Conservation (phyloP, 2,329 filamentous ascomycete genomes). For the Aspergillus awamori region DNA sequence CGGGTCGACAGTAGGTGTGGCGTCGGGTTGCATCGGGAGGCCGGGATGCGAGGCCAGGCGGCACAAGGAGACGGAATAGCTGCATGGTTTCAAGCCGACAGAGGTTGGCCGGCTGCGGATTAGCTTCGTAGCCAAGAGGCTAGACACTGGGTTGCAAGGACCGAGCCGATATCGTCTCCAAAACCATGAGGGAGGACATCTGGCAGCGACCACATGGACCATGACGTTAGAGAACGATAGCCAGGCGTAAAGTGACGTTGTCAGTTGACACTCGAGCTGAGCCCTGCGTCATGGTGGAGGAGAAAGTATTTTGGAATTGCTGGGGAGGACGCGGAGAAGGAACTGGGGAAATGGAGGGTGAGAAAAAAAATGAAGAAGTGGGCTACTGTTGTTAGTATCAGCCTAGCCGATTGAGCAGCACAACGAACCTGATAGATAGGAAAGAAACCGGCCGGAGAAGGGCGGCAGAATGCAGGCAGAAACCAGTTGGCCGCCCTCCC, state of each 20-base stretch:
- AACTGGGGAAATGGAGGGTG: background rate
- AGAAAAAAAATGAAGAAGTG: background rate
- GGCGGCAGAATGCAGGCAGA: too few relatives aligned
- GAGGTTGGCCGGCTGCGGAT: background rate
- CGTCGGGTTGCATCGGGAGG: conserved; percentile 1
- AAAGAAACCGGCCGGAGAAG: background rate
- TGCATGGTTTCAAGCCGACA: background rate
- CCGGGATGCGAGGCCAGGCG: background rate
- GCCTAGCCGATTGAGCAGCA: too few relatives aligned
- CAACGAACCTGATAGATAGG: too few relatives aligned
- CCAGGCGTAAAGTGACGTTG: background rate
- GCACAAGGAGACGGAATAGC: background rate
- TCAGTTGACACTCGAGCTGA: background rate
- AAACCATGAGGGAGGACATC: background rate
- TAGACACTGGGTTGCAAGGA: background rate
- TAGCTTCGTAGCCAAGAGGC: background rate
- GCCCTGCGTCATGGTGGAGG: background rate
- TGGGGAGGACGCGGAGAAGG: background rate
- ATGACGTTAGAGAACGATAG: background rate
- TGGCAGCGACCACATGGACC: background rate
- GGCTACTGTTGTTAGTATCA: background rate
- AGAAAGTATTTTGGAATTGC: background rate
- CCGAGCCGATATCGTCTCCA: background rate
- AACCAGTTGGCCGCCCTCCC: too few relatives aligned
- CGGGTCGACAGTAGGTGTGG: background rate